Percentiles rank a stretch among this genome's conserved stretches.
phyloP scores from a whole-genome alignment of 2,329 filamentous ascomycete species.

The Aureobasidium namibiae region DNA sequence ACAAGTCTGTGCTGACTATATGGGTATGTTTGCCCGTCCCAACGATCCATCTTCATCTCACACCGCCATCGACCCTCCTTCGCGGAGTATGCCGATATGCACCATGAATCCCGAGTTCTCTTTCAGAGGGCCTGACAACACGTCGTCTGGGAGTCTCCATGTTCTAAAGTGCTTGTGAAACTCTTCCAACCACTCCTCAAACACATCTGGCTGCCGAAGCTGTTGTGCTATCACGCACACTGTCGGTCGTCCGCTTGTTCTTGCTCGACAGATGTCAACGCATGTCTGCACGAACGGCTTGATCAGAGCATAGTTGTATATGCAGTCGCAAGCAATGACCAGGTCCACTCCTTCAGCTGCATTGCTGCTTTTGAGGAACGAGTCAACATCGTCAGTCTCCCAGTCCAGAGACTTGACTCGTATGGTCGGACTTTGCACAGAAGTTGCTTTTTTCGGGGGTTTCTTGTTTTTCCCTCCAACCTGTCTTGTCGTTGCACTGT shows the following conservation, averaged over 20 bases:
- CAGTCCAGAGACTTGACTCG: conserved; percentile 57
- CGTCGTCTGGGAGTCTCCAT: conserved; percentile 65
- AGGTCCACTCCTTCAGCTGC: conserved; percentile 33
- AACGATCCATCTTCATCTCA: neutral
- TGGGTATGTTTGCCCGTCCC: neutral
- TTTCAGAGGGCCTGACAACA: conserved; percentile 51
- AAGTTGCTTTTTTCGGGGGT: neutral
- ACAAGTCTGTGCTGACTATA: neutral
- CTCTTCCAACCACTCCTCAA: conserved; percentile 67
- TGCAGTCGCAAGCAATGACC: conserved; percentile 82
- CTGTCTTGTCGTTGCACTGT: conserved; percentile 27
- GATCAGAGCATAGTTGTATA: conserved; percentile 87
- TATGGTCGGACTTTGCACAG: neutral
- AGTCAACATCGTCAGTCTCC: conserved; percentile 52
- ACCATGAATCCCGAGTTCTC: conserved; percentile 69
- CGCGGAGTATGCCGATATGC: conserved; percentile 60
- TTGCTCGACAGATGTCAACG: conserved; percentile 60
- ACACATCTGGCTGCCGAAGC: conserved; percentile 74
- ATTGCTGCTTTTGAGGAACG: conserved; percentile 43
- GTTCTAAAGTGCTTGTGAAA: conserved; percentile 61
- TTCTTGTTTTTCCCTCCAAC: neutral
- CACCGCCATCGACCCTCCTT: neutral
- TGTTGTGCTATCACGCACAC: conserved; percentile 83
- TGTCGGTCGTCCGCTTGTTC: conserved; percentile 42
- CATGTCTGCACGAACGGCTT: conserved; percentile 76